These are phyloP conservation scores for Blastomyces gilchristii DNA, from an alignment of 2,329 filamentous ascomycete species.

Conservation along the genomic window DNA sequence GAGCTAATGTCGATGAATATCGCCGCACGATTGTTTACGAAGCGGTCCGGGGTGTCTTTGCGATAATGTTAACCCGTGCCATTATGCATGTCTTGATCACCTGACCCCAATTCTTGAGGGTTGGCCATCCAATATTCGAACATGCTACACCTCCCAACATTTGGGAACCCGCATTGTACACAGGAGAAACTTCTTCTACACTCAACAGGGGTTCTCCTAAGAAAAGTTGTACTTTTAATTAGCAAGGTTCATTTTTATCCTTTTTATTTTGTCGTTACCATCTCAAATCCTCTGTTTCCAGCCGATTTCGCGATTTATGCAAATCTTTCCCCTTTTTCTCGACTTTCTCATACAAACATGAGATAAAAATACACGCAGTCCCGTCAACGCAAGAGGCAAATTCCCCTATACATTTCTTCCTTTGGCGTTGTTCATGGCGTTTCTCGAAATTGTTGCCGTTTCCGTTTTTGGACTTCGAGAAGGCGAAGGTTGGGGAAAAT, in stretches of 20 bases:
- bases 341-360: not conserved
- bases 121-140: not conserved
- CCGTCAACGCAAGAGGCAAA: not conserved
- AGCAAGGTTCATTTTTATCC: slow-evolving; percentile 18
- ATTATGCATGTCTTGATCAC: not conserved
- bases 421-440: slow-evolving; percentile 6
- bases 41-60: slow-evolving; percentile 40
- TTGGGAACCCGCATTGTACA: not conserved
- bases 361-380: not conserved
- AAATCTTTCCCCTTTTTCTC: not conserved
- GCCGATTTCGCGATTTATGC: slow-evolving; percentile 7
- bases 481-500: slow-evolving; percentile 7
- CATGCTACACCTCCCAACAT: not conserved
- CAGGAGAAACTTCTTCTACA: not conserved
- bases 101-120: not conserved
- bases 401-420: not conserved
- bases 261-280: slow-evolving; percentile 33
- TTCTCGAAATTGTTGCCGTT: not conserved
- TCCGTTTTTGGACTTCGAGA: not conserved
- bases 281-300: slow-evolving; percentile 22
- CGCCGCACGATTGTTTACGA: slow-evolving; percentile 92
- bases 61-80: slow-evolving; percentile 19
- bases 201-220: not conserved
- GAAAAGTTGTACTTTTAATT: slow-evolving; percentile 34
- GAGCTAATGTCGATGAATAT: slow-evolving; percentile 98